phyloP scores from a whole-genome alignment of 2,329 filamentous ascomycete genomes.

The Onygenales sp. region DNA sequence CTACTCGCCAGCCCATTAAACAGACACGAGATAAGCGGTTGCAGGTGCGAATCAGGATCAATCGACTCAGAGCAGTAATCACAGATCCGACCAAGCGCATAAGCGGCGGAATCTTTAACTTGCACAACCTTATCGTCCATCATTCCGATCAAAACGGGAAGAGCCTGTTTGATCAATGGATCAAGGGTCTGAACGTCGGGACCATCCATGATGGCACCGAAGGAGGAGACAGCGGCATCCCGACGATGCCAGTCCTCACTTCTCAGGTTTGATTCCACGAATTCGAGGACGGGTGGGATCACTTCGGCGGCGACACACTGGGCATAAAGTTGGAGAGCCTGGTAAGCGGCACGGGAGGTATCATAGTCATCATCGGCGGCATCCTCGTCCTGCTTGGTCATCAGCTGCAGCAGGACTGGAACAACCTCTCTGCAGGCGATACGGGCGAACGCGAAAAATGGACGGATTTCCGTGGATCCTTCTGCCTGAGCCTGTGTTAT shows the following conservation, averaged over 20 bases:
- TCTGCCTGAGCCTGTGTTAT: constrained; percentile 49
- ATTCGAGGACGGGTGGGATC: constrained; percentile 75
- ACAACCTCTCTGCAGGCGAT: constrained; percentile 92
- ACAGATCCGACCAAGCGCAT: constrained; percentile 90
- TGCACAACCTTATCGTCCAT: constrained; percentile 80
- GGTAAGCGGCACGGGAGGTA: constrained; percentile 85
- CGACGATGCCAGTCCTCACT: constrained; percentile 89
- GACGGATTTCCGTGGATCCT: constrained; percentile 72
- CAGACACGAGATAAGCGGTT: constrained; percentile 74
- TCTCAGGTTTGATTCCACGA: constrained; percentile 85
- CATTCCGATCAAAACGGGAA: constrained; percentile 87
- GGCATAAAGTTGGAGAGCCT: constrained; percentile 90
- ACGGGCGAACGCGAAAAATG: constrained; percentile 91
- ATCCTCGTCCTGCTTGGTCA: constrained; percentile 97
- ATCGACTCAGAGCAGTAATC: constrained; percentile 88
- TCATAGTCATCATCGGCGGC: constrained; percentile 97
- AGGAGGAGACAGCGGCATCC: constrained; percentile 92
- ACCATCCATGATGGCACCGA: constrained; percentile 97
- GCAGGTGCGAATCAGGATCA: constrained; percentile 72
- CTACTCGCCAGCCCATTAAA: constrained; percentile 85
- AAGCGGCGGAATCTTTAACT: constrained; percentile 92
- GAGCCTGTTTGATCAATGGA: constrained; percentile 89
- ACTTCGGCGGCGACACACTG: constrained; percentile 81
- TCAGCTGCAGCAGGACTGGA: constrained; percentile 74
- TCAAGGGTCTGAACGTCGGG: constrained; percentile 87